phyloP scores from a whole-genome alignment of 805 yeast genomes.

The Saccharomycopsis amapae region DNA sequence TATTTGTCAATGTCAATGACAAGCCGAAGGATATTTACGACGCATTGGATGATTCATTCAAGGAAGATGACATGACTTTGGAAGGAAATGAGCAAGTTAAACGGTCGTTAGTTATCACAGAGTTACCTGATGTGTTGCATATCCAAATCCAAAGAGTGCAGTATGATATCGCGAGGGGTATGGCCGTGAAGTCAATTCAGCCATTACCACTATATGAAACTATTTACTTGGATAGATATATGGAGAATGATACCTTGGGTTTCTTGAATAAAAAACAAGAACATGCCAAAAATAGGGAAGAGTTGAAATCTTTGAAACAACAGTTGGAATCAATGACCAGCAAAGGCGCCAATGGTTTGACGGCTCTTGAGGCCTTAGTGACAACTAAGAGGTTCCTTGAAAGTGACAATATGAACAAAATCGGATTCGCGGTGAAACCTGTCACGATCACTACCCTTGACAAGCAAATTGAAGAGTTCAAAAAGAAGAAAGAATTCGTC shows the following conservation, averaged over 20 bases:
- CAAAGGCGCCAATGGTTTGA: slow-evolving; percentile 38
- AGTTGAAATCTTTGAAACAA: slow-evolving; percentile 37
- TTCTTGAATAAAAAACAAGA: slow-evolving; percentile 48
- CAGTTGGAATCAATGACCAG: slow-evolving; percentile 32
- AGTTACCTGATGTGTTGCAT: slow-evolving; percentile 77
- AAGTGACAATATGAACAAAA: slow-evolving; percentile 32
- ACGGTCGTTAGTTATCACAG: slow-evolving; percentile 62
- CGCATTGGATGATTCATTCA: slow-evolving; percentile 78
- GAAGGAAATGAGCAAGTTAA: slow-evolving; percentile 67
- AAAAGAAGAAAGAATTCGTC: too few species aligned
- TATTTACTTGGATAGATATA: slow-evolving; percentile 80
- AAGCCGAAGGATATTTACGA: slow-evolving; percentile 87
- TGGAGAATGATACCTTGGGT: slow-evolving; percentile 55
- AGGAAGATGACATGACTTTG: slow-evolving; percentile 59
- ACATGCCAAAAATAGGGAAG: slow-evolving; percentile 54
- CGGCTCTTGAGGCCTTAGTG: slow-evolving; percentile 44
- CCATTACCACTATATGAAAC: slow-evolving; percentile 75
- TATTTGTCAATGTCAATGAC: slow-evolving; percentile 80
- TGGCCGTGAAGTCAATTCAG: slow-evolving; percentile 76
- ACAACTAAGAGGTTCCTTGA: slow-evolving; percentile 53
- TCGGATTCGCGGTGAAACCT: slow-evolving; percentile 33
- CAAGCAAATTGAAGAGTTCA: slow-evolving; percentile 33
- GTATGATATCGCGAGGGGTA: slow-evolving; percentile 64
- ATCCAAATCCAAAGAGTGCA: slow-evolving; percentile 92
- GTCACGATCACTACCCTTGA: slow-evolving; percentile 37